Base-by-base conservation (phyloP, 345 rosid species). In the Carallia pectinifolia region DNA sequence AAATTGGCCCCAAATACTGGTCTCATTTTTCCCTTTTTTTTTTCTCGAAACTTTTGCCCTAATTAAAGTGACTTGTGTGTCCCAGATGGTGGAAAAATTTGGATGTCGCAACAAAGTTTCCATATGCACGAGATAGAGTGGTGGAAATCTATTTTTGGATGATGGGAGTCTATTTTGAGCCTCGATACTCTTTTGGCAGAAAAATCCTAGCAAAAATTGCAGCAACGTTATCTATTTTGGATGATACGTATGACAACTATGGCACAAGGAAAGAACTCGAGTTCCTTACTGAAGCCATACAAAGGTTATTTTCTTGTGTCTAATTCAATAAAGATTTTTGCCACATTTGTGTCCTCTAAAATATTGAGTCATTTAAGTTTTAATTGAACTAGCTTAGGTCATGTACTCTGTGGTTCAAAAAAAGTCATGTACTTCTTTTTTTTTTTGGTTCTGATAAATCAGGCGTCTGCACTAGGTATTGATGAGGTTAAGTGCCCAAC, bases 61-160 rank as follows among this genome's bases (percentile, higher is more conserved):
- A 4, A 40, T 12, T 4, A 13, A 44, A 10, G 4, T 56, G 60
- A 19, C 33, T 9, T 7, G 23, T 23, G 27, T 13, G 15, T 56
- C 16, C 50, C 66, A 74, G 77, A 63, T 74, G 72, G 77, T 74
- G 77, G 77, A 67, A 61, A 61, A 40, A 4, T 39, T 29, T 74
- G 63, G 71, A 74, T 9, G 19, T 67, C 2, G 7, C 67, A n/a
- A 30, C 68, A 17, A 62, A 44, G 7, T 13, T 74, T 19, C 56
- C 71, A 2, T 74, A 52, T 44, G 72, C 72, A 58, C 12, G 72
- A 17, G 63, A 71, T 15, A 64, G 74, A 17, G 1, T 70, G 9
- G 67, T 61, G 47, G 74, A 70, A 40, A 50, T 31, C 33, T 73
- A 65, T 30, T 68, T 74, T 39, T 74, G 68, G 67, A 16, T 30